phyloP scores from a whole-genome alignment of 805 yeast genomes.

The Zygosaccharomyces pseudorouxii region DNA sequence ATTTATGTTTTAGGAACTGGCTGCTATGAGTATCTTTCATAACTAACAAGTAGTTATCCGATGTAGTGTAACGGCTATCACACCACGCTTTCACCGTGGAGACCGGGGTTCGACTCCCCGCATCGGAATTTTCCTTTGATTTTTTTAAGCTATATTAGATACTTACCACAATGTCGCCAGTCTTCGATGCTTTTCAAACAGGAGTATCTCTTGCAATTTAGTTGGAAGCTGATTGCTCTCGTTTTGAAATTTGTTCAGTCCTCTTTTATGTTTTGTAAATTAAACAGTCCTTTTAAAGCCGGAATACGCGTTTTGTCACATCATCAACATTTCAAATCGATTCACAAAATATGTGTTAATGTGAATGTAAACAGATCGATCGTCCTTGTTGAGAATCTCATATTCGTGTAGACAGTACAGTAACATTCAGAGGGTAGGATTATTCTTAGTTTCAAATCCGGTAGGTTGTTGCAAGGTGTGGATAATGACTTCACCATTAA shows the following conservation, averaged over 20 bases:
- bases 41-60: not conserved
- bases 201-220: too few species aligned
- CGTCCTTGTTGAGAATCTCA: not conserved
- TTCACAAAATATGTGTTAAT: not conserved
- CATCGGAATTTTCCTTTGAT: slow-evolving; percentile 21
- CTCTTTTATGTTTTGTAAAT: slow-evolving; percentile 7
- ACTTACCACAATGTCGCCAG: too few species aligned
- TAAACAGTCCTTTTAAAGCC: not conserved
- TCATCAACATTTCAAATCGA: not conserved
- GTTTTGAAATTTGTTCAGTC: not conserved
- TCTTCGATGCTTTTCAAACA: too few species aligned
- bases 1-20: not conserved
- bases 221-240: too few species aligned
- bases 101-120: slow-evolving; percentile 33
- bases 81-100: slow-evolving; percentile 33
- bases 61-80: slow-evolving; percentile 25
- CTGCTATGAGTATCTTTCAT: not conserved
- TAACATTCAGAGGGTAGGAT: not conserved
- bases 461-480: not conserved
- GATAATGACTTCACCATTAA: slow-evolving; percentile 10
- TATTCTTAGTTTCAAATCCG: not conserved
- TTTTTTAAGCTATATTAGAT: too few species aligned
- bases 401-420: not conserved
- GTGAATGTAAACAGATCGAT: not conserved
- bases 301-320: not conserved